A percentile compares a stretch with the other conserved stretches of the same genome.
These are phyloP conservation scores for Bjerkandera adusta DNA, from an alignment of 1,284 basidiomycete genomes.

Conservation along the genomic window DNA sequence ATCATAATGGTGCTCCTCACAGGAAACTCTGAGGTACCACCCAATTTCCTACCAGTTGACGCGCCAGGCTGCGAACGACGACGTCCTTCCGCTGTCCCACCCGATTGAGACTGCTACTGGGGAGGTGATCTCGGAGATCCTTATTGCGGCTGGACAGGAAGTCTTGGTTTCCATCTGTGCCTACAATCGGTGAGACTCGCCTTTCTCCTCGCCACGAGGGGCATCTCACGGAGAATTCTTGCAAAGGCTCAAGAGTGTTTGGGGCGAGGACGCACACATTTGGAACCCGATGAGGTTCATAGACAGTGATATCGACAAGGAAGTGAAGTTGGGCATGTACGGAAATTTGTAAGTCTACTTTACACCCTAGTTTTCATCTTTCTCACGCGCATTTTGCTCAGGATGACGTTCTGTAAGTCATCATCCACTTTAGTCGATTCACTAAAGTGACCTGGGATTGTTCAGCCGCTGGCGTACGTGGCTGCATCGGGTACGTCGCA, in stretches of 20 bases:
- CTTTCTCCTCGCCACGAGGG: neutral
- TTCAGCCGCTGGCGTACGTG: constrained; percentile 13
- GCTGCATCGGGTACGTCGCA: constrained; percentile 15
- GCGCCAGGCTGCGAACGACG: constrained; percentile 31
- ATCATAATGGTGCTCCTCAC: neutral
- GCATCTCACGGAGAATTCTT: neutral
- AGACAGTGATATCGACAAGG: constrained; percentile 31
- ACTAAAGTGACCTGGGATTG: neutral
- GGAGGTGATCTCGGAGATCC: constrained; percentile 31
- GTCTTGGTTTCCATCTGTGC: constrained; percentile 30
- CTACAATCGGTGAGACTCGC: constrained; percentile 31
- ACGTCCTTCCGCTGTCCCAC: constrained; percentile 37
- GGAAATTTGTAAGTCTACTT: constrained; percentile 44
- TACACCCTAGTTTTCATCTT: neutral
- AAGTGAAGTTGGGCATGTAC: constrained; percentile 44
- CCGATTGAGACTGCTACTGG: constrained; percentile 33
- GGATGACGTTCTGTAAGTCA: constrained; percentile 16
- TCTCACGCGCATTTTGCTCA: neutral
- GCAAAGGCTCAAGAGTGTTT: constrained; percentile 34
- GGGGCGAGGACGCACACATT: constrained; percentile 46
- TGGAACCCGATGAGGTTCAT: constrained; percentile 55
- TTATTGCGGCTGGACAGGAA: constrained; percentile 35
- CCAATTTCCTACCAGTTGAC: constrained; percentile 31
- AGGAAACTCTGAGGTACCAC: constrained; percentile 41
- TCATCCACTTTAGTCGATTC: neutral